Evolutionary conservation across 164 flowering plant genomes (phyloP).

Genomic region (Sedum album): DNA sequence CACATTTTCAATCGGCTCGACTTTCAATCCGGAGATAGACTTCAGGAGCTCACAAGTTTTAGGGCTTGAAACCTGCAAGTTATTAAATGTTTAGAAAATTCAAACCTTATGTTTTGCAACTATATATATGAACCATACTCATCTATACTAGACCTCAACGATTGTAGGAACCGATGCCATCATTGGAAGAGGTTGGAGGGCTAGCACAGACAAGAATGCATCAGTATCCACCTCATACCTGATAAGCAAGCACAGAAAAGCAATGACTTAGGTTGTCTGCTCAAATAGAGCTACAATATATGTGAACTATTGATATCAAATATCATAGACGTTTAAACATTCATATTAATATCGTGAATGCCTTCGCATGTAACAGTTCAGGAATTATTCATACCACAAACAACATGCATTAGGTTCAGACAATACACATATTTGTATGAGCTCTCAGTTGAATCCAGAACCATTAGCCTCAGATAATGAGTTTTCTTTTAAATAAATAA

Average conservation of each 20-base stretch:
- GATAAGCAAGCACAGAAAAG: slow-evolving; percentile 11
- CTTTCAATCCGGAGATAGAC: slow-evolving; percentile 81
- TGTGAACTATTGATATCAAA: not conserved
- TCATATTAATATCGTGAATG: too few relatives aligned
- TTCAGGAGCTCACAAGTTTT: slow-evolving; percentile 81
- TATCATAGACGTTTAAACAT: too few relatives aligned
- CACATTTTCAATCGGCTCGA: slow-evolving; percentile 90
- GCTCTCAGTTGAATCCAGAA: too few relatives aligned
- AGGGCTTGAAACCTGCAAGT: slow-evolving; percentile 75
- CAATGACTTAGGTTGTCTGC: not conserved
- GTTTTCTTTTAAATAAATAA: too few relatives aligned
- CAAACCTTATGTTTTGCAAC: not conserved
- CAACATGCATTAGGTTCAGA: not conserved
- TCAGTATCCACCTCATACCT: slow-evolving; percentile 96
- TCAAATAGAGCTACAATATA: not conserved
- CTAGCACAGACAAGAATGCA: slow-evolving; percentile 89
- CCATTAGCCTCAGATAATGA: too few relatives aligned
- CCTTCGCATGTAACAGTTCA: too few relatives aligned
- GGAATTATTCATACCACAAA: too few relatives aligned
- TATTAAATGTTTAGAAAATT: not conserved
- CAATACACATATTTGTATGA: not conserved
- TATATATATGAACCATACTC: not conserved
- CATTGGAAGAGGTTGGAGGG: slow-evolving; percentile 76
- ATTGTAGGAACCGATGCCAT: slow-evolving; percentile 77
- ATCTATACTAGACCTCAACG: slow-evolving; percentile 61